Evolutionary conservation across 2,329 filamentous ascomycete genomes (phyloP), one percentile per base, ranked within the genome.

Genomic region (Pseudogymnoascus verrucosus): DNA sequence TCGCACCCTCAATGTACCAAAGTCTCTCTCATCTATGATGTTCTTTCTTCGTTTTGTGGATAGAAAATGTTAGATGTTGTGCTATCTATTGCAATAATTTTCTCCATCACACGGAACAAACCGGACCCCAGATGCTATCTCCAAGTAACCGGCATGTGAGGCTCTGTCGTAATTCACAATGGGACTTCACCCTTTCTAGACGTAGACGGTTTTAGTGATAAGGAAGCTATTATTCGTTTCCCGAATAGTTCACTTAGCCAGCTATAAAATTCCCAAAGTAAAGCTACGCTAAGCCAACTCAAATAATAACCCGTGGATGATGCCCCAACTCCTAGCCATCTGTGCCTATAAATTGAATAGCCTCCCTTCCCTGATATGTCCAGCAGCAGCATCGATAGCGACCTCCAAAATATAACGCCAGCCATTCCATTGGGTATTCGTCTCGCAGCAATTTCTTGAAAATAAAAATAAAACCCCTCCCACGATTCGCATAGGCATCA

Each of bases 1-100:
- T 57, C 51, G 51, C 51, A 57, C 51, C 51, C 51, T 57, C 51
- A 57, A 57, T 57, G 51, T 57, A 57, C 51, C 51, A 57, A 57
- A 57, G 51, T 57, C 51, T 57, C 51, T 57, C 51, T 57, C 51
- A 57, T 57, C 51, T 57, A 34, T 57, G 23, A 57, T 57, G 51
- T 57, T 57, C 51, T 57, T 57, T 57, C 51, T 57, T 57, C 51
- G 28, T 57, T 57, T 57, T 57, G 51, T 57, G 51, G 28, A 57
- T 57, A 57, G 51, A 57, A 34, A 57, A 57, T 57, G 51, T 34
- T 57, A 57, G 51, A 57, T 57, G 51, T 57, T 57, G 51, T 57
- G 28, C 51, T 57, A 57, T 57, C 16, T 57, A 57, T 57, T 57
- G 51, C 51, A 57, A 57, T 57, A 57, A 31, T 57, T 57, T 57